phyloP scores from a whole-genome alignment of 2,329 filamentous ascomycete species.

The Xylariaceae sp. region DNA sequence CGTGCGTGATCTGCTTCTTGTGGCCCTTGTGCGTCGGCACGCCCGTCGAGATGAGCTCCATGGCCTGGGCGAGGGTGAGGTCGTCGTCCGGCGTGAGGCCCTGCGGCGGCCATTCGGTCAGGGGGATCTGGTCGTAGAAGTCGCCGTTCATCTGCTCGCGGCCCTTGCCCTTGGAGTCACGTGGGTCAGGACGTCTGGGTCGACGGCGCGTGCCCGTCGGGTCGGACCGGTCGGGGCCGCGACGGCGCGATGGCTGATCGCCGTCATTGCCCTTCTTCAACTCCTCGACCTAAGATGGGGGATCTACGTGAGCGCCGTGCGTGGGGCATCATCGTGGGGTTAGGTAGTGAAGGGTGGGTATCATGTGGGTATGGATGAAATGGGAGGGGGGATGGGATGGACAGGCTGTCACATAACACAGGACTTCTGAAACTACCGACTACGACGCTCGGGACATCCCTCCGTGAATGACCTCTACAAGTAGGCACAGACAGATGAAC shows the following conservation, averaged over 20 bases:
- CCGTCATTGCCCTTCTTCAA: slow-evolving; percentile 33
- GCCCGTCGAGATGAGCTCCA: slow-evolving; percentile 54
- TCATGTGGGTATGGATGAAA: not conserved
- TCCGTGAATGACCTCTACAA: too few relatives aligned
- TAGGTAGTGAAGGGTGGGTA: not conserved
- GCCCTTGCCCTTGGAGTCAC: slow-evolving; percentile 38
- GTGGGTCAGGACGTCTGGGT: slow-evolving; percentile 37
- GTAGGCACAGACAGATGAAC: too few relatives aligned
- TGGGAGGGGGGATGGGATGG: too few relatives aligned
- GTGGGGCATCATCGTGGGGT: slow-evolving; percentile 10
- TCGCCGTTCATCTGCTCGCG: slow-evolving; percentile 32
- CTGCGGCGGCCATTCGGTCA: slow-evolving; percentile 54
- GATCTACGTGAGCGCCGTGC: slow-evolving; percentile 16
- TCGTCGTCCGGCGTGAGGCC: slow-evolving; percentile 46
- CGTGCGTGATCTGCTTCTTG: slow-evolving; percentile 49
- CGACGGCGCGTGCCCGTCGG: slow-evolving; percentile 36
- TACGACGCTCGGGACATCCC: too few relatives aligned
- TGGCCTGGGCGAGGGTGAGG: slow-evolving; percentile 49
- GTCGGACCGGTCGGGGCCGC: slow-evolving; percentile 20
- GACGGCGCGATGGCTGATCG: slow-evolving; percentile 30
- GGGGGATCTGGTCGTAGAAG: slow-evolving; percentile 32
- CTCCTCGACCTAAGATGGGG: slow-evolving; percentile 27
- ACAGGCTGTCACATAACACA: not conserved
- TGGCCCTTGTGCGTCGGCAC: slow-evolving; percentile 53
- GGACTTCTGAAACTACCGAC: too few relatives aligned